Percentiles rank a stretch among this genome's conserved stretches.
Evolutionary conservation across 768 basidiomycete species (phyloP).

Genomic region (Guyanaporus albipodus): DNA sequence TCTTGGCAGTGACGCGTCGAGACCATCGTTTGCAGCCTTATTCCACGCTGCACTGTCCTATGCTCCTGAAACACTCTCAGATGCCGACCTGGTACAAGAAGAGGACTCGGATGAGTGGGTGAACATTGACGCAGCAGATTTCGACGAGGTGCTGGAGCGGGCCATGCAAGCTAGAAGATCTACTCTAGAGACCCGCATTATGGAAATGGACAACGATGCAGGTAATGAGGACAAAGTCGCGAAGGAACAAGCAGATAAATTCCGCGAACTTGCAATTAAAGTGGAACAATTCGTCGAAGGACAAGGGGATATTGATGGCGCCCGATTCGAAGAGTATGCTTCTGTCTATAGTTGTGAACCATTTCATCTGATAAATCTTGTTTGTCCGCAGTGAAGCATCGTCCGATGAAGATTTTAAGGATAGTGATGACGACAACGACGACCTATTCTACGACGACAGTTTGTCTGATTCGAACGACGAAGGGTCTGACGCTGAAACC

Average conservation of each 20-base stretch:
- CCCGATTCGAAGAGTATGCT: conserved; percentile 84
- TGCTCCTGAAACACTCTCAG: conserved; percentile 29
- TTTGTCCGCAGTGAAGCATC: conserved; percentile 49
- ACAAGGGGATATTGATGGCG: conserved; percentile 85
- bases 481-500: conserved; percentile 34
- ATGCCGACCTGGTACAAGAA: conserved; percentile 18
- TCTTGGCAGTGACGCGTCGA: conserved; percentile 46
- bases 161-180: conserved; percentile 24
- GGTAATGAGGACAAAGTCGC: conserved; percentile 43
- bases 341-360: neutral
- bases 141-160: conserved; percentile 68
- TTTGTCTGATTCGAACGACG: conserved; percentile 43
- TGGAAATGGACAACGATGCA: conserved; percentile 45
- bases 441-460: conserved; percentile 43
- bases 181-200: conserved; percentile 31
- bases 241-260: conserved; percentile 60
- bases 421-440: conserved; percentile 16
- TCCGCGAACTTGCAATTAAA: conserved; percentile 76
- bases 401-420: conserved; percentile 56
- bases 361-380: neutral
- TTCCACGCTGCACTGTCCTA: conserved; percentile 62
- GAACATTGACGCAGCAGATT: conserved; percentile 67
- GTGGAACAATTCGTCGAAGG: conserved; percentile 91
- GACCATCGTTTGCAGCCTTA: conserved; percentile 72
- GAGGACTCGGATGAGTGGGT: conserved; percentile 87